Conservation (phyloP, 2,329 filamentous ascomycete species). For the Fusarium veterinarium region DNA sequence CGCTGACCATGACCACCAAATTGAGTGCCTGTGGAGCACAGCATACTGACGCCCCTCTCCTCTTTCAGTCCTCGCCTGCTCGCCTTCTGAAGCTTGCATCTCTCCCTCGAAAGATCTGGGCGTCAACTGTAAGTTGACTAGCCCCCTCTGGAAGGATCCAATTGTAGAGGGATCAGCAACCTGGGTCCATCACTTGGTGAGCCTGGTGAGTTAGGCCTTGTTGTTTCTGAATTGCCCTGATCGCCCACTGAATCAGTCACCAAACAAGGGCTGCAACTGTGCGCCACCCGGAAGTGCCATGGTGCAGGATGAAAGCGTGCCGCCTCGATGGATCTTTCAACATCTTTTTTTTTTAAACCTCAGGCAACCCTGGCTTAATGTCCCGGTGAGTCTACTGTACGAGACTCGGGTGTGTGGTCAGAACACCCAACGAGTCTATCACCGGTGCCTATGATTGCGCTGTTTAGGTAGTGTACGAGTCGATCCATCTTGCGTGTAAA, state of each 20-base stretch:
- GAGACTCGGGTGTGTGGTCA: neutral
- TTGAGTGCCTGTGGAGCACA: slow-evolving; percentile 25
- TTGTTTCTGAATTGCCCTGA: slow-evolving; percentile 36
- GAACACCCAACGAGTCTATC: slow-evolving; percentile 4
- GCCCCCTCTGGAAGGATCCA: slow-evolving; percentile 19
- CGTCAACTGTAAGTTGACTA: slow-evolving; percentile 19
- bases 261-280: slow-evolving; percentile 37
- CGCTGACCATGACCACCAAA: slow-evolving; percentile 34
- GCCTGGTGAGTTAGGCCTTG: slow-evolving; percentile 12
- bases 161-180: slow-evolving; percentile 31
- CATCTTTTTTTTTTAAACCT: neutral
- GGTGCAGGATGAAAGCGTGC: slow-evolving; percentile 19
- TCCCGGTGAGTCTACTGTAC: slow-evolving; percentile 8
- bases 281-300: slow-evolving; percentile 37
- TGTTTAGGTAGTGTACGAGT: slow-evolving; percentile 18
- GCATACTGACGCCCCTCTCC: slow-evolving; percentile 6
- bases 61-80: neutral
- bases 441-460: slow-evolving; percentile 10
- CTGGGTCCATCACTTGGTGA: slow-evolving; percentile 13
- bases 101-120: slow-evolving; percentile 26
- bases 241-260: slow-evolving; percentile 41
- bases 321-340: slow-evolving; percentile 25
- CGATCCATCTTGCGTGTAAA: slow-evolving; percentile 20
- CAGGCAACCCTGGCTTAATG: neutral
- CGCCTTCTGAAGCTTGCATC: slow-evolving; percentile 9